phyloP scores from a whole-genome alignment of 139 green algal species.

The Closterium sp. region DNA sequence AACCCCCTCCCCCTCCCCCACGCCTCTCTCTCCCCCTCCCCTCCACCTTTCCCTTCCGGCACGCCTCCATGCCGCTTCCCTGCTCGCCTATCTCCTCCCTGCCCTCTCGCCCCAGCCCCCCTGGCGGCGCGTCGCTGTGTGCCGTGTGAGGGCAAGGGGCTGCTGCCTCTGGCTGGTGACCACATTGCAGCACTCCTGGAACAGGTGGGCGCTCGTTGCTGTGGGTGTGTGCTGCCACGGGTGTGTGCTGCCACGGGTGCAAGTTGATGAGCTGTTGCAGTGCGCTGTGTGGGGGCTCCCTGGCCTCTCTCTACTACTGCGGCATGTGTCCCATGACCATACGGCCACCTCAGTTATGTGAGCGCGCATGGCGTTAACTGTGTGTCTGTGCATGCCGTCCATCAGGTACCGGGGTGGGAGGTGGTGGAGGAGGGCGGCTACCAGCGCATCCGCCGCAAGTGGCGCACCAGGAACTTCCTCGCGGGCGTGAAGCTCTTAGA shows the following conservation, averaged over 20 bases:
- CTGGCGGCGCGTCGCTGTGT: not conserved
- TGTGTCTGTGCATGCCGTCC: not conserved
- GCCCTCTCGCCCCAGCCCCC: not conserved
- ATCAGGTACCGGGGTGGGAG: not conserved
- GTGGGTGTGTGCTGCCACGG: not conserved
- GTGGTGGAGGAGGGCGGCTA: not conserved
- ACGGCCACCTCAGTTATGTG: too few species aligned
- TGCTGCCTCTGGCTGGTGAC: not conserved
- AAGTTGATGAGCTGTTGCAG: too few species aligned
- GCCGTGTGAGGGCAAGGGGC: not conserved
- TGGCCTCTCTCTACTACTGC: too few species aligned
- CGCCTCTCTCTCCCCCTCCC: too few species aligned
- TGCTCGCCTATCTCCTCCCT: too few species aligned
- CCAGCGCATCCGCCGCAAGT: not conserved
- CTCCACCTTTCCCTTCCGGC: too few species aligned
- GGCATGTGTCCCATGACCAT: too few species aligned
- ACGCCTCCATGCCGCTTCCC: too few species aligned
- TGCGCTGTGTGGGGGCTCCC: too few species aligned
- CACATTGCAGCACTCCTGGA: not conserved
- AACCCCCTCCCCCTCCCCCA: too few species aligned
- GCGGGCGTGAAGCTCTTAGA: constrained; percentile 8
- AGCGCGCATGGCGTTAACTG: not conserved
- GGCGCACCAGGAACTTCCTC: constrained; percentile 9
- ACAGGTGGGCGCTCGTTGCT: not conserved
- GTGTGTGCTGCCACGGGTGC: too few species aligned